phyloP scores from a whole-genome alignment of 257 asterid species.

The Solanum raphanifolium region DNA sequence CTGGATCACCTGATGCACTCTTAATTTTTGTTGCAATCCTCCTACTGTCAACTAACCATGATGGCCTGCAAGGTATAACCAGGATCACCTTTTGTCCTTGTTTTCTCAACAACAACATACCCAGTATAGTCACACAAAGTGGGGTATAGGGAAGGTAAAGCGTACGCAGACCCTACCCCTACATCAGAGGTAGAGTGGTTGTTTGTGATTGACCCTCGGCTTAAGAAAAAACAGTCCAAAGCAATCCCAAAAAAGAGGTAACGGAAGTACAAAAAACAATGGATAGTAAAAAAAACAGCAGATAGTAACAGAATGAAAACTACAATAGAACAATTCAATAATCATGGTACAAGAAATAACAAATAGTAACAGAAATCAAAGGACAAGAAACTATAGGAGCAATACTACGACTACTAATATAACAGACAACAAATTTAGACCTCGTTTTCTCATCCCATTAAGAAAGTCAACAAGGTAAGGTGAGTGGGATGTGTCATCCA shows the following conservation, averaged over 20 bases:
- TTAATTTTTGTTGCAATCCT: conserved; percentile 84
- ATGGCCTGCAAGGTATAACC: conserved; percentile 37
- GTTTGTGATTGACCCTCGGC: neutral
- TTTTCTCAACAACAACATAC: neutral
- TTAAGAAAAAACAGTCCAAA: neutral
- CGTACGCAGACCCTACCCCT: neutral
- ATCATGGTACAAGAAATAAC: neutral
- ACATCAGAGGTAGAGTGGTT: neutral
- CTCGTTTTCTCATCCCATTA: neutral
- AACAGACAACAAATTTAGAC: neutral
- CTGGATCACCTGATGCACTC: conserved; percentile 70
- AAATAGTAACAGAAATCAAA: neutral
- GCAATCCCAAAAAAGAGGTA: neutral
- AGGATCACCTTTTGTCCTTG: neutral
- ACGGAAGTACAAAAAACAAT: neutral
- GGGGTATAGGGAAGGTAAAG: neutral
- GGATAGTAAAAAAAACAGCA: neutral
- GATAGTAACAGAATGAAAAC: neutral
- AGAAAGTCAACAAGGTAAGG: neutral
- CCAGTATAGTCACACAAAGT: neutral
- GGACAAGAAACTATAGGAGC: neutral
- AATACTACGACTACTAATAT: neutral
- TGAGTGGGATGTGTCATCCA: neutral
- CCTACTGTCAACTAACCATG: conserved; percentile 83
- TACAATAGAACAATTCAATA: neutral